These are phyloP conservation scores for Naganishia sp. DNA, from an alignment of 1,284 basidiomycete genomes.

Conservation along the genomic window DNA sequence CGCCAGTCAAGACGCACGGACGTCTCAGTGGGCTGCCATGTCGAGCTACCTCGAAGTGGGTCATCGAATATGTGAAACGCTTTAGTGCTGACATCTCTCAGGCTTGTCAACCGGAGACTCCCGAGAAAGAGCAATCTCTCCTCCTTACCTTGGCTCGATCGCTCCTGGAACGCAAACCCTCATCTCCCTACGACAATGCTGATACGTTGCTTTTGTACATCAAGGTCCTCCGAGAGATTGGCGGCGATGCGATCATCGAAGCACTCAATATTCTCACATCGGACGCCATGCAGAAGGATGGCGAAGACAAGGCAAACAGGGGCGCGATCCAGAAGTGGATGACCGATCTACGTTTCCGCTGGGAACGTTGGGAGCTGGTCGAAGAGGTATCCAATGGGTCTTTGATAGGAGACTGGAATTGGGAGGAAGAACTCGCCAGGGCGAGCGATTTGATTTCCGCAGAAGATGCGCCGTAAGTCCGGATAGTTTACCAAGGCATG, in stretches of 20 bases:
- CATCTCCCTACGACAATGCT: slow-evolving; percentile 22
- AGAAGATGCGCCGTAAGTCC: slow-evolving; percentile 33
- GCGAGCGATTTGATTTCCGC: slow-evolving; percentile 30
- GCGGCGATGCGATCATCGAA: slow-evolving; percentile 8
- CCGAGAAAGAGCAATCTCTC: slow-evolving; percentile 5
- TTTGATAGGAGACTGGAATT: slow-evolving; percentile 31
- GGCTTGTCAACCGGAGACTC: slow-evolving; percentile 24
- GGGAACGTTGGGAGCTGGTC: slow-evolving; percentile 35
- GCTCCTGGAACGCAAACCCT: slow-evolving; percentile 22
- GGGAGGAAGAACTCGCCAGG: slow-evolving; percentile 33
- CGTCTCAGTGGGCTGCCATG: slow-evolving; percentile 31
- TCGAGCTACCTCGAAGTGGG: slow-evolving; percentile 30
- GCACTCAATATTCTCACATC: slow-evolving; percentile 28
- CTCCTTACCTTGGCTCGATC: slow-evolving; percentile 19
- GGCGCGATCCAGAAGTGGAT: slow-evolving; percentile 14
- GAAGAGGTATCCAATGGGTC: slow-evolving; percentile 15
- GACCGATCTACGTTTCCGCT: slow-evolving; percentile 31
- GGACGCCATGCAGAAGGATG: slow-evolving; percentile 10
- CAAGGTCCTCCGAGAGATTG: slow-evolving; percentile 28
- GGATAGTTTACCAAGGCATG: background rate
- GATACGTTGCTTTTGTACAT: slow-evolving; percentile 30
- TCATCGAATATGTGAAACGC: background rate
- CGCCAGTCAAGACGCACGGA: slow-evolving; percentile 26
- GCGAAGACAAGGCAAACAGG: slow-evolving; percentile 5
- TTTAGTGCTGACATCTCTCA: background rate